Percentiles rank a stretch among this genome's conserved stretches.
Evolutionary conservation across 2,329 filamentous ascomycete species (phyloP).

Genomic region (Zasmidium angulare): DNA sequence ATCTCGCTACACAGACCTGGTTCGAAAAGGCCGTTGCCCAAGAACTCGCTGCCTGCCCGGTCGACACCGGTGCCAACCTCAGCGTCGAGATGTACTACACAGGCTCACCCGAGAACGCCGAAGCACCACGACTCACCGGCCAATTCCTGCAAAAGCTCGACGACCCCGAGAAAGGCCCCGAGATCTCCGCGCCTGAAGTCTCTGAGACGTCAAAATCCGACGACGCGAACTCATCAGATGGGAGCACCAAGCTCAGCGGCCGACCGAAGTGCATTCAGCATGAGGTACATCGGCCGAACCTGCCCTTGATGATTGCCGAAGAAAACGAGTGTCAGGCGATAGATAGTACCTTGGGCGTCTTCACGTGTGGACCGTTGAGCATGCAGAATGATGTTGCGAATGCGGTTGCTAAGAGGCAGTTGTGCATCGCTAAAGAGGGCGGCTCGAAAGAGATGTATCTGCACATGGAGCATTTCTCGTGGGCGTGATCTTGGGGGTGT

Average conservation of each 20-base stretch:
- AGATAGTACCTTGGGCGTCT: slow-evolving; percentile 34
- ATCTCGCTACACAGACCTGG: slow-evolving; percentile 36
- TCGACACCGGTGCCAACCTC: slow-evolving; percentile 6
- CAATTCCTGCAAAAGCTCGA: slow-evolving; percentile 13
- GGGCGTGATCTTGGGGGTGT: slow-evolving; percentile 27
- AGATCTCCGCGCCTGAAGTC: slow-evolving; percentile 1
- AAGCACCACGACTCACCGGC: background rate
- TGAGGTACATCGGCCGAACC: slow-evolving; percentile 35
- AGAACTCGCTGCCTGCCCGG: slow-evolving; percentile 26
- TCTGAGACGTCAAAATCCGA: background rate
- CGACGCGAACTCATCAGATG: background rate
- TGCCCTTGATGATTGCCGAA: slow-evolving; percentile 31
- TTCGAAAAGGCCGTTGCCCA: slow-evolving; percentile 34
- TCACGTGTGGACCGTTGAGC: slow-evolving; percentile 46
- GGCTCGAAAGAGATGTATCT: slow-evolving; percentile 41
- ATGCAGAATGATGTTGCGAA: slow-evolving; percentile 52
- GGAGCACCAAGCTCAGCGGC: background rate
- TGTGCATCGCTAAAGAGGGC: slow-evolving; percentile 35
- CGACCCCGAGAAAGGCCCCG: slow-evolving; percentile 11
- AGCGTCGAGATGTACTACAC: slow-evolving; percentile 22
- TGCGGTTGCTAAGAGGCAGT: slow-evolving; percentile 46
- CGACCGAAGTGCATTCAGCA: background rate
- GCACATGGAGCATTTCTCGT: slow-evolving; percentile 51
- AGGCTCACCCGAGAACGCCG: slow-evolving; percentile 2
- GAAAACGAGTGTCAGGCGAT: slow-evolving; percentile 14